A percentile compares a stretch with the other conserved stretches of the same genome.
Evolutionary conservation across 495 filamentous ascomycete genomes (phyloP).

Genomic region (Podospora anserina): DNA sequence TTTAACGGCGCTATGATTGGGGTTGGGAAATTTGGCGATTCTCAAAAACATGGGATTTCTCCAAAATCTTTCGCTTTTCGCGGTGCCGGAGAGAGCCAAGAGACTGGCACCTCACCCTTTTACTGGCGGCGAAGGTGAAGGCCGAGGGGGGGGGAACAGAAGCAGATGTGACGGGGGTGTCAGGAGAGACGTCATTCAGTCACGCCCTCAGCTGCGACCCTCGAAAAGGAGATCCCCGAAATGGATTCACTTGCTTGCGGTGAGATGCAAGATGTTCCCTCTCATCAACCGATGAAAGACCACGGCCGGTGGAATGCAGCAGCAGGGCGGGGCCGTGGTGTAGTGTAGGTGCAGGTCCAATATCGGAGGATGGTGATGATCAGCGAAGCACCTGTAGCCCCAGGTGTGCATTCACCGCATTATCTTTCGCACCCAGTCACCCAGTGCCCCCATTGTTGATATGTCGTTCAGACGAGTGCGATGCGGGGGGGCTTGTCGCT

Average conservation of each 20-base stretch:
- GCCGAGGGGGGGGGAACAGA: no score
- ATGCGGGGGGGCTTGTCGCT: neutral
- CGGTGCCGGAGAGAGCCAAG: neutral
- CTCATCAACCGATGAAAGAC: neutral
- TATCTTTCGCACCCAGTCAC: neutral
- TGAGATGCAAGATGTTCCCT: neutral
- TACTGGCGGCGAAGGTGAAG: neutral
- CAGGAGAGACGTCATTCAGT: neutral
- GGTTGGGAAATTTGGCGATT: neutral
- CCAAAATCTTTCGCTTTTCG: neutral
- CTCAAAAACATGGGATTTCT: neutral
- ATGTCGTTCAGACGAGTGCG: neutral
- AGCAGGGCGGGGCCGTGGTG: no score
- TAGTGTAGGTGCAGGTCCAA: neutral
- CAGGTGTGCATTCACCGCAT: neutral
- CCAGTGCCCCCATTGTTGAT: neutral
- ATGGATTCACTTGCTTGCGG: neutral
- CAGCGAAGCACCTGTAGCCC: neutral
- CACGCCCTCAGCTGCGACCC: neutral
- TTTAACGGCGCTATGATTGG: neutral
- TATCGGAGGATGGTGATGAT: neutral
- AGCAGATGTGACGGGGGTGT: neutral
- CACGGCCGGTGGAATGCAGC: neutral
- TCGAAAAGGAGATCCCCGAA: neutral
- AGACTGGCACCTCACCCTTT: neutral